Evolutionary conservation across 2,329 filamentous ascomycete species (phyloP).

Genomic region (Pseudogymnoascus sp.): DNA sequence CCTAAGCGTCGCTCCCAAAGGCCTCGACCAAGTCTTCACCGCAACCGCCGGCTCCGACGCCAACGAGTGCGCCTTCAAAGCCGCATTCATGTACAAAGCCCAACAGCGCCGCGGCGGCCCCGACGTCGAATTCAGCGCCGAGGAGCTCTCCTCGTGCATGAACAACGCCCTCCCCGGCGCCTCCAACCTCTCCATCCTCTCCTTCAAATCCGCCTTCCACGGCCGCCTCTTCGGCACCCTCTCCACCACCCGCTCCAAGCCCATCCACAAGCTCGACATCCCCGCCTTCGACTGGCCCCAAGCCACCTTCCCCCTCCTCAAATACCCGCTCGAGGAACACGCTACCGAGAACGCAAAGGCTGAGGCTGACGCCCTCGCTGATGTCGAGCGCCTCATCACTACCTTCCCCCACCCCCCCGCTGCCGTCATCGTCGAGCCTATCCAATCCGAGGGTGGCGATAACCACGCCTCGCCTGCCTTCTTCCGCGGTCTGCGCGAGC

Average conservation of each 20-base stretch:
- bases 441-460: slow-evolving; percentile 77
- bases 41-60: slow-evolving; percentile 72
- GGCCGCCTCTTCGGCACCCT: slow-evolving; percentile 71
- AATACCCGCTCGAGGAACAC: slow-evolving; percentile 67
- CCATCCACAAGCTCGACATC: slow-evolving; percentile 80
- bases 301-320: slow-evolving; percentile 67
- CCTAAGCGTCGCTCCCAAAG: slow-evolving; percentile 63
- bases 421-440: slow-evolving; percentile 67
- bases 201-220: slow-evolving; percentile 72
- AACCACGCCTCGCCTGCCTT: slow-evolving; percentile 74
- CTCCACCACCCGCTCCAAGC: slow-evolving; percentile 71
- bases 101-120: slow-evolving; percentile 59
- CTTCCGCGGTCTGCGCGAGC: slow-evolving; percentile 64
- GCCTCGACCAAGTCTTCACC: slow-evolving; percentile 72
- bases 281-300: slow-evolving; percentile 84
- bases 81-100: slow-evolving; percentile 73
- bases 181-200: slow-evolving; percentile 67
- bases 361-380: slow-evolving; percentile 63
- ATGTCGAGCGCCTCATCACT: slow-evolving; percentile 63
- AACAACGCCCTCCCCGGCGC: slow-evolving; percentile 64
- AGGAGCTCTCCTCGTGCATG: slow-evolving; percentile 61
- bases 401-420: slow-evolving; percentile 60
- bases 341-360: slow-evolving; percentile 60
- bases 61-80: slow-evolving; percentile 80
- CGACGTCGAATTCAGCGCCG: slow-evolving; percentile 58